Conservation (phyloP, 805 yeast species). For the Lipomyces mesembrius region DNA sequence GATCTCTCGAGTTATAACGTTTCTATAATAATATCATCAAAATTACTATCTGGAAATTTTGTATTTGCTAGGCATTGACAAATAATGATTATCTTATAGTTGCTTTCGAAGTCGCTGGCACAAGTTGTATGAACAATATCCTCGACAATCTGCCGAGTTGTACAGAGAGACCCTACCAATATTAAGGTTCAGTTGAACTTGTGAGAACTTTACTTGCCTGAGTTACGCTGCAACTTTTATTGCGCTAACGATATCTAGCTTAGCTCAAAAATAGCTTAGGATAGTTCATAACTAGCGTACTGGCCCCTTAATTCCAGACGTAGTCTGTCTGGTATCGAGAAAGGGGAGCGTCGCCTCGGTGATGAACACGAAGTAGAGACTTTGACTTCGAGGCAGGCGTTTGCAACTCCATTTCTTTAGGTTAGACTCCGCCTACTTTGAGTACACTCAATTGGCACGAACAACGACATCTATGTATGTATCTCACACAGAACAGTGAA, state of each 20-base stretch:
- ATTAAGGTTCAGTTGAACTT: background rate
- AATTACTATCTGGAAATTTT: background rate
- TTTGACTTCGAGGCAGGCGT: background rate
- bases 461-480: background rate
- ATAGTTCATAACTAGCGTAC: background rate
- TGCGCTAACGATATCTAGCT: conserved; percentile 2
- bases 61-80: conserved; percentile 8
- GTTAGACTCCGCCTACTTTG: background rate
- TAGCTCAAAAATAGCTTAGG: background rate
- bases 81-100: background rate
- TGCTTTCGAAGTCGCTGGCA: background rate
- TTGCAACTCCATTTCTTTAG: background rate
- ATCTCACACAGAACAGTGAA: background rate
- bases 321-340: background rate
- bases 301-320: background rate
- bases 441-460: background rate
- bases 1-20: background rate
- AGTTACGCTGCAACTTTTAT: background rate
- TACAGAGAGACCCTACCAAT: background rate
- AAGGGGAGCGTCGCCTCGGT: too few relatives aligned
- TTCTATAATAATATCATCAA: conserved; percentile 1
- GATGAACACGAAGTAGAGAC: background rate
- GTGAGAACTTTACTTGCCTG: background rate
- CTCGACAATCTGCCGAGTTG: background rate
- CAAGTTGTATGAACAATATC: background rate